Evolutionary conservation across 2,329 filamentous ascomycete species (phyloP).

Genomic region (Plenodomus biglobosus): DNA sequence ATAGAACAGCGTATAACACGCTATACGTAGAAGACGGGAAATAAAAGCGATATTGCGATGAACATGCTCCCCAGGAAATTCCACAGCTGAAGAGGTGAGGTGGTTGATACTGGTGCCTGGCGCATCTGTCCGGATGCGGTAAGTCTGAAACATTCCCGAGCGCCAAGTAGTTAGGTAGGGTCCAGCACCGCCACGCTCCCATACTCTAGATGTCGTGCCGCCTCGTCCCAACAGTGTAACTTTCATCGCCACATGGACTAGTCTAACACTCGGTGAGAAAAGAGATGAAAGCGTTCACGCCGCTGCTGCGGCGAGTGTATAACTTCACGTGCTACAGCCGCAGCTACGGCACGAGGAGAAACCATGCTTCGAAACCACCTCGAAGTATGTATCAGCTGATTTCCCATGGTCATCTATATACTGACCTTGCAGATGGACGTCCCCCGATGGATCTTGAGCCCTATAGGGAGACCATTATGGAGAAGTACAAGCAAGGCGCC

Average conservation of each 20-base stretch:
- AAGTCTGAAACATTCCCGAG: background rate
- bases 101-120: background rate
- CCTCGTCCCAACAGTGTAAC: background rate
- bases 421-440: background rate
- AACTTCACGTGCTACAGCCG: background rate
- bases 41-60: background rate
- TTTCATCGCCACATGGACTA: background rate
- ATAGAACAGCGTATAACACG: background rate
- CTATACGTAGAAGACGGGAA: too few species aligned
- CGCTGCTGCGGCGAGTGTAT: background rate
- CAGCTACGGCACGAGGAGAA: background rate
- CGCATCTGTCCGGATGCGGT: background rate
- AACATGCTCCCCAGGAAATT: background rate
- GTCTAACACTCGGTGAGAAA: background rate
- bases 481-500: background rate
- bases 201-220: background rate
- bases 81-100: background rate
- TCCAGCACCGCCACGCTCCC: background rate
- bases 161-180: background rate
- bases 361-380: background rate
- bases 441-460: background rate
- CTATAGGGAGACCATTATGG: background rate
- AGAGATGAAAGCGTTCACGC: background rate
- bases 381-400: background rate
- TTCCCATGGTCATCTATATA: background rate